Evolutionary conservation across 495 filamentous ascomycete species (phyloP).

Genomic region (Chaetomium tenue): DNA sequence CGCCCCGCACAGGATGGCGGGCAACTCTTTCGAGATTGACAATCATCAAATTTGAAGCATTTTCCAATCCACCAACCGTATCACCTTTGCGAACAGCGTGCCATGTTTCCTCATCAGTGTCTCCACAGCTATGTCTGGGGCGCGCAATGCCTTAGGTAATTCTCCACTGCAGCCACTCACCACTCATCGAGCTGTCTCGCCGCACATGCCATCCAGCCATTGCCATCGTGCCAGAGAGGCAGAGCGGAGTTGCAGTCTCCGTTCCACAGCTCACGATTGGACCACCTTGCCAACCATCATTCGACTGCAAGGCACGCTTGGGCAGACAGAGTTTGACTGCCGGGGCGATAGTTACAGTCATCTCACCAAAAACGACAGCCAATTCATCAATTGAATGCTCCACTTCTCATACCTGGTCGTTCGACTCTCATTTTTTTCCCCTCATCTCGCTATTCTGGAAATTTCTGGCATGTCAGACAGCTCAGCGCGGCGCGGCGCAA

Average conservation of each 20-base stretch:
- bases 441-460: conserved; percentile 9
- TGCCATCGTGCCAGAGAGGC: conserved; percentile 12
- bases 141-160: not conserved
- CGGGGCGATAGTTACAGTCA: not conserved
- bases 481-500: conserved; percentile 15
- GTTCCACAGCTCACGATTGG: conserved; percentile 2
- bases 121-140: conserved; percentile 9
- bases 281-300: conserved; percentile 13
- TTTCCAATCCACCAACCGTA: conserved; percentile 19
- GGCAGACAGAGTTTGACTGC: not conserved
- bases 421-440: not conserved
- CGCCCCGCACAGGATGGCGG: conserved; percentile 1
- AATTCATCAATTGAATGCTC: conserved; percentile 10
- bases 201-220: conserved; percentile 8
- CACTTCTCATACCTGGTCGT: conserved; percentile 2
- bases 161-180: not conserved
- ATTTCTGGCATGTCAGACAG: conserved; percentile 8
- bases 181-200: conserved; percentile 6
- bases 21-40: conserved; percentile 21
- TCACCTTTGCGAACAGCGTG: conserved; percentile 1
- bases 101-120: conserved; percentile 6
- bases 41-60: conserved; percentile 20
- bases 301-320: conserved; percentile 2
- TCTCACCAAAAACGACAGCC: not conserved
- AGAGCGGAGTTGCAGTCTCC: conserved; percentile 10